Evolutionary conservation across 2,329 filamentous ascomycete species (phyloP).

Genomic region (Fusarium anguioides): DNA sequence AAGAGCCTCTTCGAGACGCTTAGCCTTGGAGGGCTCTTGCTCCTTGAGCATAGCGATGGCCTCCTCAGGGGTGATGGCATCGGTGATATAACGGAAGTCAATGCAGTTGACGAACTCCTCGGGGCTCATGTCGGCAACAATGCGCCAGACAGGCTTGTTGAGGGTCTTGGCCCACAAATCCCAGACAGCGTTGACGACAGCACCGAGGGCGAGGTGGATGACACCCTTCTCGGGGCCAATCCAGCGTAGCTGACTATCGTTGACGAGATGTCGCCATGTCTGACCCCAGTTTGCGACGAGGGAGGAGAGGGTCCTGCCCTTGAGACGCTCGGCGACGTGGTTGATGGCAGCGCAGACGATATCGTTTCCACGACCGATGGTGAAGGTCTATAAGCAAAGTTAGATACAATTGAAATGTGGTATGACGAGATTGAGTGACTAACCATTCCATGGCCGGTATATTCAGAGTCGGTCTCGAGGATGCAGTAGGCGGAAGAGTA

Average conservation of each 20-base stretch:
- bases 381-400: constrained; percentile 69
- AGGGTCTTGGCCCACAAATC: constrained; percentile 93
- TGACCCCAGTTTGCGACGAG: constrained; percentile 85
- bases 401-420: background rate
- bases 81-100: constrained; percentile 94
- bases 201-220: constrained; percentile 89
- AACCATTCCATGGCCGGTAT: constrained; percentile 83
- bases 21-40: constrained; percentile 73
- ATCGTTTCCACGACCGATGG: constrained; percentile 90
- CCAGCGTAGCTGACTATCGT: constrained; percentile 91
- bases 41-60: constrained; percentile 77
- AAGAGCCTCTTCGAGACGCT: constrained; percentile 79
- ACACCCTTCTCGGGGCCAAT: constrained; percentile 95
- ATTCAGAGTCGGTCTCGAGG: constrained; percentile 79
- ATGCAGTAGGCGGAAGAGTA: constrained; percentile 97
- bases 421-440: background rate
- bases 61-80: constrained; percentile 89
- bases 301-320: constrained; percentile 78
- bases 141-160: constrained; percentile 88
- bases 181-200: constrained; percentile 92
- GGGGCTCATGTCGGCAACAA: constrained; percentile 89
- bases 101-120: constrained; percentile 89
- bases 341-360: constrained; percentile 88
- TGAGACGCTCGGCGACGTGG: constrained; percentile 80
- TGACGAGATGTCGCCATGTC: constrained; percentile 92